Conservation (phyloP, 2,329 filamentous ascomycete species). For the Colletotrichum sp. region DNA sequence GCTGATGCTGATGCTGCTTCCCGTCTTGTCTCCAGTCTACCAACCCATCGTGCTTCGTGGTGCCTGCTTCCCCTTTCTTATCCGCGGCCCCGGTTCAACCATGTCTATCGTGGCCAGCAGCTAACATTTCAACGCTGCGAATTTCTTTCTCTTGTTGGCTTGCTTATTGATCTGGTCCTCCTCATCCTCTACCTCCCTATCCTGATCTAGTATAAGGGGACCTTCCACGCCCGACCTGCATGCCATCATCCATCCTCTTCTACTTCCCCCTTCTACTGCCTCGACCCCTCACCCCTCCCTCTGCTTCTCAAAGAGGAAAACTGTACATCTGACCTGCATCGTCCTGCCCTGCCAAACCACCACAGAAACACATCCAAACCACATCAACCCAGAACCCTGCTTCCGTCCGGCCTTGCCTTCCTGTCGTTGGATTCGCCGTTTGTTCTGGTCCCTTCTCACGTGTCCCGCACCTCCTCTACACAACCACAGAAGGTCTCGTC, state of each 20-base stretch:
- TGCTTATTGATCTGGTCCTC: not conserved
- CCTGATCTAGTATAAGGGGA: slow-evolving; percentile 17
- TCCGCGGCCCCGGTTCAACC: not conserved
- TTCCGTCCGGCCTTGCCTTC: not conserved
- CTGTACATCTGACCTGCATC: slow-evolving; percentile 18
- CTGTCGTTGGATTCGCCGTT: not conserved
- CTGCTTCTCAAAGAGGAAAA: slow-evolving; percentile 14
- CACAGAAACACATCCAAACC: not conserved
- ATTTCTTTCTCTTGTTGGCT: not conserved
- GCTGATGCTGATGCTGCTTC: not conserved
- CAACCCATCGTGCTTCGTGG: not conserved
- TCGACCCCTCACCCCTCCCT: slow-evolving; percentile 9
- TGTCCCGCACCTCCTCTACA: not conserved
- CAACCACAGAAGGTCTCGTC: not conserved
- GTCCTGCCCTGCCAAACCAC: not conserved
- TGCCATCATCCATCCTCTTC: slow-evolving; percentile 6
- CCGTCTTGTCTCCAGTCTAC: not conserved
- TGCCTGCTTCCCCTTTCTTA: not conserved
- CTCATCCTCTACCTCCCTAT: not conserved
- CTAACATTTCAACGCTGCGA: not conserved
- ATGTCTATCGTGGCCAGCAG: not conserved
- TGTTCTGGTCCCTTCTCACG: slow-evolving; percentile 7
- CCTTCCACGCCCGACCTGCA: slow-evolving; percentile 2
- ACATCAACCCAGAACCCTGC: not conserved
- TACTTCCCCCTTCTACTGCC: not conserved